These are phyloP conservation scores for Boletus semigastroideus DNA, from an alignment of 1,284 basidiomycete species.

Conservation along the genomic window DNA sequence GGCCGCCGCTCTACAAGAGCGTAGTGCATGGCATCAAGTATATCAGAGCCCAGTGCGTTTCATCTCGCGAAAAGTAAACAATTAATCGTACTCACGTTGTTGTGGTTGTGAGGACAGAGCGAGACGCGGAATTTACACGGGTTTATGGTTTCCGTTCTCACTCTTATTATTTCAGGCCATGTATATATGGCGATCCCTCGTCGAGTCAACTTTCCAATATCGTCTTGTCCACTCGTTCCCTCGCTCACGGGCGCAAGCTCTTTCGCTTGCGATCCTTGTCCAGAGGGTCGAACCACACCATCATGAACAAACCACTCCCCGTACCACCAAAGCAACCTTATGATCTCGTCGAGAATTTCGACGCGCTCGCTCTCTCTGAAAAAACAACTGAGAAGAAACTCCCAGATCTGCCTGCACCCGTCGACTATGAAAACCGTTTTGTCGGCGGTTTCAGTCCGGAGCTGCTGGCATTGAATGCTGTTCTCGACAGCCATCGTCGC, in stretches of 20 bases:
- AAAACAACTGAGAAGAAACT: slow-evolving; percentile 20
- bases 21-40: slow-evolving; percentile 73
- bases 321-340: slow-evolving; percentile 16
- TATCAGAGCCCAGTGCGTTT: slow-evolving; percentile 91
- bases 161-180: background rate
- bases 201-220: slow-evolving; percentile 21
- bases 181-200: slow-evolving; percentile 11
- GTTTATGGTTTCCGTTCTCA: slow-evolving; percentile 1
- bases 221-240: slow-evolving; percentile 1
- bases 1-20: slow-evolving; percentile 70
- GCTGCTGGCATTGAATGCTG: slow-evolving; percentile 10
- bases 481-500: slow-evolving; percentile 12
- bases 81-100: background rate
- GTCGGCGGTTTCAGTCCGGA: slow-evolving; percentile 33
- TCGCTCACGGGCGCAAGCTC: slow-evolving; percentile 7
- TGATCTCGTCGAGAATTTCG: slow-evolving; percentile 41
- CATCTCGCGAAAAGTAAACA: slow-evolving; percentile 44
- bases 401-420: slow-evolving; percentile 4
- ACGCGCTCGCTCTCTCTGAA: slow-evolving; percentile 35
- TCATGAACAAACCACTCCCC: slow-evolving; percentile 26
- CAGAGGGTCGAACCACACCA: slow-evolving; percentile 4
- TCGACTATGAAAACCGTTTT: slow-evolving; percentile 14
- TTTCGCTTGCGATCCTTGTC: slow-evolving; percentile 16
- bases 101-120: no score
- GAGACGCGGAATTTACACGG: background rate